Evolutionary conservation across 768 basidiomycete species (phyloP).

Genomic region (Daedaleopsis nitida): DNA sequence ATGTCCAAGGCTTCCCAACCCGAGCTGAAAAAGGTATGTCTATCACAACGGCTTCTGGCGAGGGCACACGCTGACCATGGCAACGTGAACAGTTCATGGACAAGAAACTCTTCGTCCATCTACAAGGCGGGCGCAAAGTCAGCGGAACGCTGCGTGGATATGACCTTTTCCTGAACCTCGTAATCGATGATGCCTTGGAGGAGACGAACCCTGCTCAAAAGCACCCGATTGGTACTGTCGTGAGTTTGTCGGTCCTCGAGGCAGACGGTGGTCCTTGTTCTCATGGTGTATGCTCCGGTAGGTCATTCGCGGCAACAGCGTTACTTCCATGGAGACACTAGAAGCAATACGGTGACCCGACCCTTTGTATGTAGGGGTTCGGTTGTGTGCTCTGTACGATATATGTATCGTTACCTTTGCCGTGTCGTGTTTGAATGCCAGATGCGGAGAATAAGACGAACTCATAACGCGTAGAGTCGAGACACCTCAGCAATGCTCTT

Average conservation of each 20-base stretch:
- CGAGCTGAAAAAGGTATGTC: slow-evolving; percentile 92
- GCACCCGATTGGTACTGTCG: slow-evolving; percentile 89
- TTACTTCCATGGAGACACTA: slow-evolving; percentile 91
- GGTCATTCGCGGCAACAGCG: slow-evolving; percentile 97
- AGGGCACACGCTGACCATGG: background rate
- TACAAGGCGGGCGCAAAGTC: slow-evolving; percentile 95
- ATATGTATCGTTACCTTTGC: slow-evolving; percentile 20
- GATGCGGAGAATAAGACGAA: background rate
- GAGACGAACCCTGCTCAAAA: slow-evolving; percentile 90
- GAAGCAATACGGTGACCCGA: slow-evolving; percentile 54
- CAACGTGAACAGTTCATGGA: slow-evolving; percentile 84
- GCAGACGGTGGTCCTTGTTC: background rate
- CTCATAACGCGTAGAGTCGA: background rate
- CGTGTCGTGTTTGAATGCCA: background rate
- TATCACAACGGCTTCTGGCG: background rate
- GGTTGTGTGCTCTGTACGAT: slow-evolving; percentile 21
- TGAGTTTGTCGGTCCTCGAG: slow-evolving; percentile 43
- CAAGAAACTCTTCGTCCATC: slow-evolving; percentile 91
- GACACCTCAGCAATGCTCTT: no score
- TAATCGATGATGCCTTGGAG: slow-evolving; percentile 94
- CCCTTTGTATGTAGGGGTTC: slow-evolving; percentile 18
- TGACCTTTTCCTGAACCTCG: slow-evolving; percentile 97
- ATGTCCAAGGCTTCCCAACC: slow-evolving; percentile 96
- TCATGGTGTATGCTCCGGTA: slow-evolving; percentile 34
- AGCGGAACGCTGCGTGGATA: slow-evolving; percentile 95